Base-by-base conservation (phyloP, 2,329 filamentous ascomycete genomes). In the Trichoderma oligosporum region DNA sequence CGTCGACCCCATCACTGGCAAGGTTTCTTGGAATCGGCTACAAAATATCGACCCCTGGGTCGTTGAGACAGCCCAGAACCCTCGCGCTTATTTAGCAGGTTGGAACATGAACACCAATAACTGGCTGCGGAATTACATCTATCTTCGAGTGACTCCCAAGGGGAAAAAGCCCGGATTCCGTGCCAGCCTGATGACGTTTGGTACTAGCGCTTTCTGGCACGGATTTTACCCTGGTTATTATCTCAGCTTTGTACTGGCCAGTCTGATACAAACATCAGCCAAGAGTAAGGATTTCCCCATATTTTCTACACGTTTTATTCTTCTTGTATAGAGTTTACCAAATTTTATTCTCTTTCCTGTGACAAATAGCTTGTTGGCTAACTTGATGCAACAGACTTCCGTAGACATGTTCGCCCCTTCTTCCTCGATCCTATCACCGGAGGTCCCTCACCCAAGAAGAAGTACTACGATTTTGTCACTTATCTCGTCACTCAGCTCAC, bases 71-170 rank as follows among this genome's bases (percentile, higher is more conserved):
- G 94, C 93, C 1, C 92, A 97, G 73, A 99, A 97, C 70, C 89
- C 89, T n/a, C 86, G 93, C 54, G 91, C 84, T 1, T 97, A 94
- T 66, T 81, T 99, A 3, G 93, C 87, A 47, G 88, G 85, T 67
- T 99, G 94, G 94, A 99, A 99, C 72, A 96, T 97, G 77, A 97
- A 97, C 73, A 99, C 94, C 11, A 99, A 97, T 71, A 85, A 90
- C 67, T 99, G 94, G 94, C 77, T 99, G 60, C 84, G 92, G 45
- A 96, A 97, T 72, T 99, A 97, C 69, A 81, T 99, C 64, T 99
- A 97, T 69, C 80, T 99, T 46, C 86, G 94, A 22, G 94, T 99
- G 3, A 99, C 94, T 0, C 94, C 94, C 0, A 88, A 89, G 65
- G 94, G 94, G 54, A 94, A 91, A 78, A 99, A 97, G 72, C 94